Base-by-base conservation (phyloP, 225 moss, liverwort and hornwort genomes). In the Climacium dendroides region DNA sequence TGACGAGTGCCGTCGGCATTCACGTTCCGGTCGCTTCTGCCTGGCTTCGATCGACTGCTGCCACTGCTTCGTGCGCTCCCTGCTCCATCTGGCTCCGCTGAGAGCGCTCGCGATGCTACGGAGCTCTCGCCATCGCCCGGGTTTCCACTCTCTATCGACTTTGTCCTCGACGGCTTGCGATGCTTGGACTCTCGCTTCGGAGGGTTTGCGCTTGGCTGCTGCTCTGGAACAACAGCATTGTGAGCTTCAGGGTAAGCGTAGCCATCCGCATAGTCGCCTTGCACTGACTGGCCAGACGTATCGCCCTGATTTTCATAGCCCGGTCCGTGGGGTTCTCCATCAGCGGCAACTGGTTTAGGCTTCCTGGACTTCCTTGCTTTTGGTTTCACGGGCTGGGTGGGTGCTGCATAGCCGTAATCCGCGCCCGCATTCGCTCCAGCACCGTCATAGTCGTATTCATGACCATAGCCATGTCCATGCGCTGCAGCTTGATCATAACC, bases 51-150 rank as follows among this genome's bases (percentile, higher is more conserved):
- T 65, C 73, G 88, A 32, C 20, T 83, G 83, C 88, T 86, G 32
- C 83, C 78, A 23, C 59, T 83, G 89, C 84, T 89, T 55, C 87
- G 87, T 80, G 39, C 39, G 58, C 91, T 87, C 60, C 81, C 87
- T 8, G 9, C 43, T 61, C 26, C 87, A 35, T 81, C 72, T 29
- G 41, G 60, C 50, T 87, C 89, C 47, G 58, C 58, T 7, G 28
- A 57, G 71, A 80, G 10, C 45, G 58, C 84, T 71, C 70, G 70
- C 20, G 81, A 67, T 48, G 77, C 62, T 25, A 83, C 8, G 30
- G 80, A 26, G 13, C 37, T 75, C 59, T 74, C 88, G 35, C 41
- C 80, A 58, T 80, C 83, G 14, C 81, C 89, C 18, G 74, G 87
- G 22, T 45, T 54, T 71, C 69, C 39, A 19, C 32, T 88, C n/a